Evolutionary conservation across 768 basidiomycete species (phyloP), one percentile per base, ranked within the genome.

Genomic region (Suillus weaverae): DNA sequence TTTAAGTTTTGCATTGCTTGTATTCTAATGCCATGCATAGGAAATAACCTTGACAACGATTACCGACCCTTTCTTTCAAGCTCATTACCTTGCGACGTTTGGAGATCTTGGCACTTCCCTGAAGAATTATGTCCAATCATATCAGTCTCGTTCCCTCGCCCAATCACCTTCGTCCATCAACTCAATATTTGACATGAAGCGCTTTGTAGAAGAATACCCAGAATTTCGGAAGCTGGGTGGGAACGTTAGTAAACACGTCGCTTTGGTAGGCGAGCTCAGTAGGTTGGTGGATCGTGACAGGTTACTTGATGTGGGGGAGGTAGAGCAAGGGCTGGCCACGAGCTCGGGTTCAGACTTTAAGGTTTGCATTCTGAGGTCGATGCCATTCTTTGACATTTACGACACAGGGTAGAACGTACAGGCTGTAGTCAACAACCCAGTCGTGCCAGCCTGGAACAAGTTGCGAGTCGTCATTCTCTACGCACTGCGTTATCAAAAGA

Each of bases 171-270:
- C 89, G 2, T 82, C 90, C 30, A 97, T 99, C 67, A 95, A 96
- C 71, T 98, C 97, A 0, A 95, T 99, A 64, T 66, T 83, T 5
- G 97, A 99, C 70, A 99, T 99, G 97, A 99, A 99, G 76, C 88
- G 85, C 10, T 97, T 97, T 70, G 92, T 99, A 2, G 97, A 99
- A 74, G 96, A 98, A 70, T 99, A 97, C 77, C 97, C 97, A 1
- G 97, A 99, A 76, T 98, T 99, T 72, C 84, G 90, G 69, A 96
- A 96, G 74, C 83, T 99, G 36, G 95, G 97, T 1, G 96, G 96
- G 10, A 99, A 99, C 74, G 97, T 99, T 36, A 97, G 94, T 80
- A 99, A 99, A 78, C 97, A 99, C 71, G 97, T 99, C 26, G 94
- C 97, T 8, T 79, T 99, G 30, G 97, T 99, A 0, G 97, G 97